A percentile compares a stretch with the other conserved stretches of the same genome.
Conservation (phyloP, 2,329 filamentous ascomycete species). For the Cladosporium colombiae region DNA sequence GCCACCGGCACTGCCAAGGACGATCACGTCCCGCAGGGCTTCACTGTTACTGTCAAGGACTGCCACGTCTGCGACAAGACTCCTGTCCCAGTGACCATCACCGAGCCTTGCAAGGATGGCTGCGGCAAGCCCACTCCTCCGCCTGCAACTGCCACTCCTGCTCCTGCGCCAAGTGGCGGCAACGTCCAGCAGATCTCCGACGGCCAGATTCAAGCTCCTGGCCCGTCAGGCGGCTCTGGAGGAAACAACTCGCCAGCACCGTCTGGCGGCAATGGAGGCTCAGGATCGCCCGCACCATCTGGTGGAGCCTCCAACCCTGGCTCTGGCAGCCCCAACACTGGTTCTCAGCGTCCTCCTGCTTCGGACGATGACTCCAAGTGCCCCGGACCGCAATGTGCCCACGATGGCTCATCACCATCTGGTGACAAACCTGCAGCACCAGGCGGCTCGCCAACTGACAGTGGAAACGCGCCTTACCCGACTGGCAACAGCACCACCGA, state of each 20-base stretch:
- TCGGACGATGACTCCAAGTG: constrained; percentile 23
- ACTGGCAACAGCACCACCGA: constrained; percentile 6
- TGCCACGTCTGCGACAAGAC: constrained; percentile 37
- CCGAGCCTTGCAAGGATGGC: constrained; percentile 37
- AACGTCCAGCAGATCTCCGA: constrained; percentile 24
- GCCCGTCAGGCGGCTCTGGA: constrained; percentile 22
- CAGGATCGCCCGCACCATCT: constrained; percentile 13
- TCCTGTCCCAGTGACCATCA: constrained; percentile 37
- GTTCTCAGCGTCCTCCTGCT: constrained; percentile 15
- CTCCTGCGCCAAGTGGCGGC: constrained; percentile 17
- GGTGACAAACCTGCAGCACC: constrained; percentile 5
- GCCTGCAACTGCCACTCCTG: constrained; percentile 19
- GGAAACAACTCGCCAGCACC: constrained; percentile 17
- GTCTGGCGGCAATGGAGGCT: neutral
- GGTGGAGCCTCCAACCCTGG: constrained; percentile 19
- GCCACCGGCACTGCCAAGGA: constrained; percentile 31
- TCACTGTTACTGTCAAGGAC: constrained; percentile 37
- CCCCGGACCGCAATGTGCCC: constrained; percentile 30
- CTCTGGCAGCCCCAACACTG: constrained; percentile 13
- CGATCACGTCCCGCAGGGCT: constrained; percentile 37
- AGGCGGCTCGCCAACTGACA: constrained; percentile 5
- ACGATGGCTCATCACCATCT: neutral
- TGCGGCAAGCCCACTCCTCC: constrained; percentile 22
- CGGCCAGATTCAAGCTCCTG: constrained; percentile 25
- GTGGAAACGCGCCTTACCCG: constrained; percentile 14